Conservation (phyloP, 1,284 basidiomycete species). For the Moesziomyces antarcticus region DNA sequence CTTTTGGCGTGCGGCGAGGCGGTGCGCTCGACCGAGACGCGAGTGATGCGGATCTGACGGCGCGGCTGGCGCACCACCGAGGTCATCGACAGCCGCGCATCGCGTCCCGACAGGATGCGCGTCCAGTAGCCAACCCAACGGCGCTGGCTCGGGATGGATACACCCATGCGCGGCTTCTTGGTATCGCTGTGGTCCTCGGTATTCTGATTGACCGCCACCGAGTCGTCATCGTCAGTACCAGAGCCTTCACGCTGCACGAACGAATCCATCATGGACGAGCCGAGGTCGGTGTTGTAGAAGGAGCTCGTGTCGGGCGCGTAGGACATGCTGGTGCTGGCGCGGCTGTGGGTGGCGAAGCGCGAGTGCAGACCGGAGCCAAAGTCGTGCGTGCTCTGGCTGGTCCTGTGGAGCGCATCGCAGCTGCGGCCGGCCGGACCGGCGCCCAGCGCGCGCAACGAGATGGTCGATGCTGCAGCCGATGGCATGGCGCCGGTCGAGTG, state of each 20-base stretch:
- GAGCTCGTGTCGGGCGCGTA: not conserved
- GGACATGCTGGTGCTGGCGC: constrained; percentile 20
- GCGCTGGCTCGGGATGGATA: constrained; percentile 54
- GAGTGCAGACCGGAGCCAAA: constrained; percentile 16
- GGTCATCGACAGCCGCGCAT: constrained; percentile 44
- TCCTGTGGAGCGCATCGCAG: constrained; percentile 38
- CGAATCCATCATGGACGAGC: constrained; percentile 6
- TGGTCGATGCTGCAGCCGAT: constrained; percentile 22
- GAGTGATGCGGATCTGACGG: constrained; percentile 47
- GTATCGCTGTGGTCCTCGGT: constrained; percentile 35
- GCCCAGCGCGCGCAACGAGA: constrained; percentile 26
- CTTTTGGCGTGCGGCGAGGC: not conserved
- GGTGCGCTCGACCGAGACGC: constrained; percentile 40
- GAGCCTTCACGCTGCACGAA: not conserved
- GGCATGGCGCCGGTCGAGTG: constrained; percentile 35
- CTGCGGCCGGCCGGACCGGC: constrained; percentile 35
- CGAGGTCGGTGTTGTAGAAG: not conserved
- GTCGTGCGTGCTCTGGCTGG: constrained; percentile 10
- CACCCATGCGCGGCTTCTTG: constrained; percentile 47
- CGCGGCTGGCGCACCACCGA: constrained; percentile 20
- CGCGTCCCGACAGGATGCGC: constrained; percentile 44
- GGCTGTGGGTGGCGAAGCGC: constrained; percentile 15
- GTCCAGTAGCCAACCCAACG: constrained; percentile 60
- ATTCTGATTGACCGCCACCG: constrained; percentile 34
- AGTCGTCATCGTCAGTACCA: constrained; percentile 13